Evolutionary conservation across 352 stramenopile genomes (phyloP).

Genomic region (Peronospora tabacina): DNA sequence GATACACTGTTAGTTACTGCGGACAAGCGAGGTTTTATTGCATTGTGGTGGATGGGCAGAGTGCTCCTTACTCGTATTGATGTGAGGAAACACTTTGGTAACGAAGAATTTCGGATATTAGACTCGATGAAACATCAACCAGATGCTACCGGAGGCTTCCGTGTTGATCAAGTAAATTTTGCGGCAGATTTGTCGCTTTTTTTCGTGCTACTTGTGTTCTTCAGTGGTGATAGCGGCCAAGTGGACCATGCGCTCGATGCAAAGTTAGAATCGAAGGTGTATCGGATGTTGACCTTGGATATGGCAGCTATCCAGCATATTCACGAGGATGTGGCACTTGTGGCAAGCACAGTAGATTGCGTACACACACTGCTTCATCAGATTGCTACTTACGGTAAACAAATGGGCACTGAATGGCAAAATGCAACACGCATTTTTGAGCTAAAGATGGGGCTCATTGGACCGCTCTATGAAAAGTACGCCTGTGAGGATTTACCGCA

Average conservation of each 20-base stretch:
- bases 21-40: constrained; percentile 32
- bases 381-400: constrained; percentile 23
- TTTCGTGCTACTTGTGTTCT: constrained; percentile 29
- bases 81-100: constrained; percentile 24
- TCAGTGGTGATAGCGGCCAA: background rate
- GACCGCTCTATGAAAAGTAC: constrained; percentile 75
- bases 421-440: constrained; percentile 70
- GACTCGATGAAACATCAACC: constrained; percentile 7
- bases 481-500: constrained; percentile 51
- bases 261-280: constrained; percentile 5
- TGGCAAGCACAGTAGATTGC: constrained; percentile 24
- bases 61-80: constrained; percentile 44
- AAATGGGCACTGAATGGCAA: constrained; percentile 65
- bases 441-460: constrained; percentile 66
- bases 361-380: constrained; percentile 26
- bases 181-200: constrained; percentile 33
- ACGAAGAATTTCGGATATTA: constrained; percentile 16
- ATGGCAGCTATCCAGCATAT: constrained; percentile 25
- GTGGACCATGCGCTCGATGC: background rate
- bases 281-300: constrained; percentile 39
- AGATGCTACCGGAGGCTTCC: constrained; percentile 7
- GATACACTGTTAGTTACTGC: constrained; percentile 47
- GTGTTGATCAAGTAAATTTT: constrained; percentile 32
- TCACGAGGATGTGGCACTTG: constrained; percentile 28
- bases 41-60: constrained; percentile 55